Base-by-base conservation (phyloP, 345 rosid genomes). In the Zanthoxylum bungeanum region DNA sequence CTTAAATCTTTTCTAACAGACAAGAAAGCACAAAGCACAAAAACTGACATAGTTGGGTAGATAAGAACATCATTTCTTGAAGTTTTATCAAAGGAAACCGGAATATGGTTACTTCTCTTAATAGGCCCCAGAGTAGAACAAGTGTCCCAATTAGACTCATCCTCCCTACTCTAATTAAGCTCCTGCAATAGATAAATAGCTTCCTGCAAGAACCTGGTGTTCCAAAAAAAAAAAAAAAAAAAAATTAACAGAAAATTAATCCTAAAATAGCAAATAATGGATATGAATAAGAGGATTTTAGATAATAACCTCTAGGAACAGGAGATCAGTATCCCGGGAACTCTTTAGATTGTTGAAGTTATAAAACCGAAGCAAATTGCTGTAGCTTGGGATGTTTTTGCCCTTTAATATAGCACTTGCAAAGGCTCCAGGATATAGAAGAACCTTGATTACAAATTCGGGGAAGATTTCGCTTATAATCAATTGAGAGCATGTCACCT, bases 391-490 rank as follows among this genome's bases (percentile, higher is more conserved):
- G 22, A 87, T 36, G 12, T 39, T 24, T 21, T 66, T 67, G 60
- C 76, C 71, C 62, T 58, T 50, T 50, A 84, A 5, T 16, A 80
- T 73, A 60, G 89, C 82, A 61, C 79, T 79, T 28, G 83, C 87
- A 82, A 84, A 22, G 49, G 89, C 92, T 53, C 93, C 97, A 31
- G 96, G 97, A 69, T 85, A 93, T 40, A 91, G 89, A 67, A 90
- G 87, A 40, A 82, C 64, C 82, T 87, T 90, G 40, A 85, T 78
- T 17, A 82, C 33, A 72, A 75, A 73, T n/a, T 79, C 71, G 60
- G 98, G 93, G 73, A 85, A 63, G 73, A 84, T 8, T 17, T 87
- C 81, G 60, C 77, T 83, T 3, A 82, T 89, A 60, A 85, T 69
- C 78, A 90, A 77, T 68, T 87, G 93, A 40, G 87, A 86, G 47